A percentile compares a stretch with the other conserved stretches of the same genome.
Evolutionary conservation across 257 asterid species (phyloP).

Genomic region (Primulina huaijiensis): DNA sequence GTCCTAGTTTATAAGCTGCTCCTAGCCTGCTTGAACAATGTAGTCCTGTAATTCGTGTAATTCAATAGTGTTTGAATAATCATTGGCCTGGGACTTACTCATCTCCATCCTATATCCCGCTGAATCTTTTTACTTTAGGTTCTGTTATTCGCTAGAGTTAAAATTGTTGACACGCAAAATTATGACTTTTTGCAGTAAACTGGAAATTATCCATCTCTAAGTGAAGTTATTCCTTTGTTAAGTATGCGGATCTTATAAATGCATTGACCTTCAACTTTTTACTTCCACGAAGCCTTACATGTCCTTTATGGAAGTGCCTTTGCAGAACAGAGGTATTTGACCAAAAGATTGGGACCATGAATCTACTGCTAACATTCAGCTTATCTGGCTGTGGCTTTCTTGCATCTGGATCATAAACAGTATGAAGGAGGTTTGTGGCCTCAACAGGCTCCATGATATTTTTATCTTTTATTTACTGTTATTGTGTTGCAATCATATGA

Average conservation of each 20-base stretch:
- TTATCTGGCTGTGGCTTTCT: constrained; percentile 1
- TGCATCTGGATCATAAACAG: constrained; percentile 25
- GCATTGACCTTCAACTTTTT: constrained; percentile 26
- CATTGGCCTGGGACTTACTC: neutral
- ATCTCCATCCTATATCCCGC: neutral
- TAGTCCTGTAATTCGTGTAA: neutral
- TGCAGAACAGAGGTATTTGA: constrained; percentile 10
- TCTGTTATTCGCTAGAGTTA: neutral
- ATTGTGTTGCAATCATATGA: neutral
- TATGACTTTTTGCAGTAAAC: neutral
- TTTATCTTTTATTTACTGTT: constrained; percentile 14
- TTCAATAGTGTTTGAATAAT: neutral
- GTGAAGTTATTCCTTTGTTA: constrained; percentile 2
- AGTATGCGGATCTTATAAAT: constrained; percentile 27
- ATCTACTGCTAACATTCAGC: constrained; percentile 5
- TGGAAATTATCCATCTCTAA: constrained; percentile 8
- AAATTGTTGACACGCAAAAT: neutral
- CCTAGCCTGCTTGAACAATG: too few species aligned
- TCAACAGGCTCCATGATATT: constrained; percentile 1
- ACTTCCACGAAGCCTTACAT: constrained; percentile 1
- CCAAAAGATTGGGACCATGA: constrained; percentile 12
- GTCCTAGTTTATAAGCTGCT: neutral
- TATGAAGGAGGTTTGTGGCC: constrained; percentile 24
- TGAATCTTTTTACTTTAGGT: neutral
- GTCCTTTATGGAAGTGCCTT: constrained; percentile 14